phyloP scores from a whole-genome alignment of 306 rosid species.

The Lathyrus tuberosus region DNA sequence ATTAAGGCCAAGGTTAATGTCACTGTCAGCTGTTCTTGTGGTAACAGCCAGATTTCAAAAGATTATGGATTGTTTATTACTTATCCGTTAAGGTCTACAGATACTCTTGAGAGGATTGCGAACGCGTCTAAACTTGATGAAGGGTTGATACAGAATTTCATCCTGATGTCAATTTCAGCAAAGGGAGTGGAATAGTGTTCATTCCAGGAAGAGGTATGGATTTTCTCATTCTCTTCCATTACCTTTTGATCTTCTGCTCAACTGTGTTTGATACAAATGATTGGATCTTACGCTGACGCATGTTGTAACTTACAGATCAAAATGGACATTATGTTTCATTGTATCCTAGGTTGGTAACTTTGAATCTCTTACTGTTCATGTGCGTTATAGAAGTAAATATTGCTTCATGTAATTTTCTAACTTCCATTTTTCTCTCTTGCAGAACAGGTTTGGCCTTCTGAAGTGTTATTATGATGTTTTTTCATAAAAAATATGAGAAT shows the following conservation, averaged over 20 bases:
- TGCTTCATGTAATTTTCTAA: constrained; percentile 28
- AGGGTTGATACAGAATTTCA: constrained; percentile 38
- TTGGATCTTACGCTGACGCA: too few species aligned
- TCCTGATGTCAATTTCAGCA: constrained; percentile 54
- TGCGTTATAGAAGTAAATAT: constrained; percentile 36
- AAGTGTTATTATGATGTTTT: neutral
- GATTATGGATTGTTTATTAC: constrained; percentile 69
- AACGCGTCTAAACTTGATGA: constrained; percentile 19
- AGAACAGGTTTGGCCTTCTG: constrained; percentile 51
- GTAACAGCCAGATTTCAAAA: constrained; percentile 52
- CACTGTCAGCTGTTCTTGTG: constrained; percentile 68
- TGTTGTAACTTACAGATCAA: constrained; percentile 50
- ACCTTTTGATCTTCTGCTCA: neutral
- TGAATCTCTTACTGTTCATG: too few species aligned
- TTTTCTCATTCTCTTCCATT: neutral
- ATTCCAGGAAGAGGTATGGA: constrained; percentile 71
- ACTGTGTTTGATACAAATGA: too few species aligned
- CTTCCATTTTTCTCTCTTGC: constrained; percentile 48
- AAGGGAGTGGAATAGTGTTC: constrained; percentile 51
- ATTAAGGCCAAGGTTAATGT: constrained; percentile 45
- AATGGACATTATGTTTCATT: constrained; percentile 52
- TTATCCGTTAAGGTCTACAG: constrained; percentile 54
- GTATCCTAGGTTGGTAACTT: constrained; percentile 45
- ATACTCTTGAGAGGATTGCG: constrained; percentile 43
- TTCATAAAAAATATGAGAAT: constrained; percentile 9